phyloP scores from a whole-genome alignment of 2,329 filamentous ascomycete species.

The Simplicillium aogashimaense region DNA sequence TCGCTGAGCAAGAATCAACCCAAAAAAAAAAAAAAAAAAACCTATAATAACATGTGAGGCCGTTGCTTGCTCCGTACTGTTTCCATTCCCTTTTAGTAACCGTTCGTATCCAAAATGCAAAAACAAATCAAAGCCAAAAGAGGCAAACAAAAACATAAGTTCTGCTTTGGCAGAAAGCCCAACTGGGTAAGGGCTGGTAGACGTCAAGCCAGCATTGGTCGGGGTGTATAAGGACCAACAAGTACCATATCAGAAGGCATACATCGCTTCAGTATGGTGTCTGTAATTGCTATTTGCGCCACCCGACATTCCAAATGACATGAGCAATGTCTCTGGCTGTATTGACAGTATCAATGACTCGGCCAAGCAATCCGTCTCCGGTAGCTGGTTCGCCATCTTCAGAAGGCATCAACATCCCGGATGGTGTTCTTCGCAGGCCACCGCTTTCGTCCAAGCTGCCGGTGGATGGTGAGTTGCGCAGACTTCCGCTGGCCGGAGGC shows the following conservation, averaged over 20 bases:
- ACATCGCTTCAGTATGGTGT: too few relatives aligned
- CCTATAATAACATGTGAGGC: neutral
- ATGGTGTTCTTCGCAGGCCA: slow-evolving; percentile 68
- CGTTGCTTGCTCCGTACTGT: too few relatives aligned
- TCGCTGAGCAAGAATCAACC: neutral
- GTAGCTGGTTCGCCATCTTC: slow-evolving; percentile 59
- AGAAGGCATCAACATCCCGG: slow-evolving; percentile 87
- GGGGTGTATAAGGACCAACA: too few relatives aligned
- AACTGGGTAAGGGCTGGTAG: too few relatives aligned
- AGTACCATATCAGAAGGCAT: too few relatives aligned
- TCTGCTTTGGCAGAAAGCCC: too few relatives aligned
- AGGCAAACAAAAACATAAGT: neutral
- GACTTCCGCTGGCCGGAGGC: slow-evolving; percentile 17
- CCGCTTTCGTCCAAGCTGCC: slow-evolving; percentile 39
- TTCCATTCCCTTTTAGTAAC: too few relatives aligned
- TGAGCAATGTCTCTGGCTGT: slow-evolving; percentile 61
- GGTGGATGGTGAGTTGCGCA: slow-evolving; percentile 39
- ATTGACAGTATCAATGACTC: slow-evolving; percentile 72
- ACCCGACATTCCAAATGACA: slow-evolving; percentile 63
- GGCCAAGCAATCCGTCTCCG: slow-evolving; percentile 60
- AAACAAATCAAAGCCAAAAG: neutral
- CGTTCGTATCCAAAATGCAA: slow-evolving; percentile 4
- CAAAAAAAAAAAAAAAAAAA: slow-evolving; percentile 1
- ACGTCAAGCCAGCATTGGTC: too few relatives aligned
- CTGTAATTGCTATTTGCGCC: slow-evolving; percentile 36